A percentile compares a stretch with the other conserved stretches of the same genome.
phyloP scores from a whole-genome alignment of 73 alveolate genomes.

The Urostyla sp. region DNA sequence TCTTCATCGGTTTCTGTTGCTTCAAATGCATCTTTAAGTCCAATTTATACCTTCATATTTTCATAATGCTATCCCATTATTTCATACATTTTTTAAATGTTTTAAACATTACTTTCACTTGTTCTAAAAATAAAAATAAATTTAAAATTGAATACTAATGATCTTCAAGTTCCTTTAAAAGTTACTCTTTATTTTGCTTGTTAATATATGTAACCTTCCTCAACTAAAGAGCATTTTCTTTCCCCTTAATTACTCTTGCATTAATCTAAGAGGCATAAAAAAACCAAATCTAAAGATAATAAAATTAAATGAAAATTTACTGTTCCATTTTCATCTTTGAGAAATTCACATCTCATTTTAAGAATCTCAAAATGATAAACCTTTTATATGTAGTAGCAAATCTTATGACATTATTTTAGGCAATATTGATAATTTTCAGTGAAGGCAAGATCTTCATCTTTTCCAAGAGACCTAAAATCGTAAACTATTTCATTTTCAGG shows the following conservation, averaged over 20 bases:
- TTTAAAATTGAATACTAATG: background rate
- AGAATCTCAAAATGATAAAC: slow-evolving; percentile 64
- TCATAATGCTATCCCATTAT: slow-evolving; percentile 57
- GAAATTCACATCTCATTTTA: slow-evolving; percentile 55
- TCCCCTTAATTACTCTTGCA: slow-evolving; percentile 39
- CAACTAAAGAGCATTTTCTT: background rate
- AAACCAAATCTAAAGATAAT: slow-evolving; percentile 37
- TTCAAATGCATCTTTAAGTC: slow-evolving; percentile 43
- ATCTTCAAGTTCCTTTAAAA: slow-evolving; percentile 19
- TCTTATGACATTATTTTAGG: slow-evolving; percentile 49
- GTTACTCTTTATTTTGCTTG: slow-evolving; percentile 14
- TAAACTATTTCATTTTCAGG: slow-evolving; percentile 53
- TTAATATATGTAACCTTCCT: slow-evolving; percentile 30
- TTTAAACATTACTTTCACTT: slow-evolving; percentile 6
- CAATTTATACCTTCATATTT: slow-evolving; percentile 36
- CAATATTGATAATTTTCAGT: slow-evolving; percentile 48
- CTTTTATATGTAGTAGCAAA: slow-evolving; percentile 62
- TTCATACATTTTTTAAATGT: slow-evolving; percentile 41
- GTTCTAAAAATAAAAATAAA: slow-evolving; percentile 7
- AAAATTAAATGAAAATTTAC: slow-evolving; percentile 3
- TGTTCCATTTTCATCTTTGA: slow-evolving; percentile 68
- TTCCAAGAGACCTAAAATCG: slow-evolving; percentile 41
- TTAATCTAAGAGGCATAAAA: slow-evolving; percentile 36
- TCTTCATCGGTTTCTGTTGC: slow-evolving; percentile 53
- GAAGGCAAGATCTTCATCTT: slow-evolving; percentile 19